phyloP scores from a whole-genome alignment of 768 basidiomycete species.

The Galerina marginata region DNA sequence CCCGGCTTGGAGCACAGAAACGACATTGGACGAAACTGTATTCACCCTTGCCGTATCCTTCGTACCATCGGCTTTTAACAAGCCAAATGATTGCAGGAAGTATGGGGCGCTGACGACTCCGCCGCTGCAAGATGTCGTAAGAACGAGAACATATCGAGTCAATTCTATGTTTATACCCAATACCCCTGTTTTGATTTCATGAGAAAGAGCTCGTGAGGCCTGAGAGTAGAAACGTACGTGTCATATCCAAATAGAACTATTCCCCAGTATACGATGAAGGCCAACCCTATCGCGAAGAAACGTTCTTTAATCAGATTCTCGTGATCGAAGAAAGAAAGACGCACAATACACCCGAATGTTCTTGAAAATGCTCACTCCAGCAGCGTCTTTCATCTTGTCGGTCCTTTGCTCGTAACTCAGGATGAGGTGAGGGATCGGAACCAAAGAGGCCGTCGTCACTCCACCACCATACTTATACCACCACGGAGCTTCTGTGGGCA shows the following conservation, averaged over 20 bases:
- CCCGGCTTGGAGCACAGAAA: conserved; percentile 86
- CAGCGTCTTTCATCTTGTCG: not conserved
- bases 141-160: not conserved
- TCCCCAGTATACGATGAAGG: conserved; percentile 78
- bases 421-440: conserved; percentile 9
- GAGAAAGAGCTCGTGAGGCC: not conserved
- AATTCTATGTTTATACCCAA: conserved; percentile 21
- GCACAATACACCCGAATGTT: conserved; percentile 68
- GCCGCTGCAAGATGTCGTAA: conserved; percentile 47
- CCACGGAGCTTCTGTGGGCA: conserved; percentile 7
- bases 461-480: conserved; percentile 14
- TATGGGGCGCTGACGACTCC: conserved; percentile 70
- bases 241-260: conserved; percentile 87
- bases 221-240: conserved; percentile 50
- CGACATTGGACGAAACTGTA: conserved; percentile 79
- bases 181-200: conserved; percentile 23
- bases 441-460: not conserved
- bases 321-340: not conserved
- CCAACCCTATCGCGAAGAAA: conserved; percentile 54
- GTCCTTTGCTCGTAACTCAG: not conserved
- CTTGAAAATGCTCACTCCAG: conserved; percentile 36
- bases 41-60: conserved; percentile 44
- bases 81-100: conserved; percentile 68
- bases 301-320: not conserved
- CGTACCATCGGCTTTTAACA: conserved; percentile 50